Percentiles rank a stretch among this genome's conserved stretches.
Evolutionary conservation across 1,284 basidiomycete species (phyloP).

Genomic region (Phaffia rhodozyma): DNA sequence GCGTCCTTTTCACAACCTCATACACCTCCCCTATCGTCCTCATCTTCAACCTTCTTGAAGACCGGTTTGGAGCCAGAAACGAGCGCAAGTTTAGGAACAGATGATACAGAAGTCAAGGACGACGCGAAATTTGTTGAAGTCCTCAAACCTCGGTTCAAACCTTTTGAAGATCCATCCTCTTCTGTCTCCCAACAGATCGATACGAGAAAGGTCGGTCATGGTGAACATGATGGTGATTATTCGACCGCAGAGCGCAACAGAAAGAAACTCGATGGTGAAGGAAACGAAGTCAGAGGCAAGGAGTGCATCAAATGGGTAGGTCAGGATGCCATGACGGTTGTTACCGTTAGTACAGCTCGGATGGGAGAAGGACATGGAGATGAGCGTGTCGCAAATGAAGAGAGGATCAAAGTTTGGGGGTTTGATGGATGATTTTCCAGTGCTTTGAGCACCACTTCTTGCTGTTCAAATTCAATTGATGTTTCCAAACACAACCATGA

Average conservation of each 20-base stretch:
- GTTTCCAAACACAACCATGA: too few species aligned
- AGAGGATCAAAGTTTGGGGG: constrained; percentile 10
- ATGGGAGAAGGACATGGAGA: neutral
- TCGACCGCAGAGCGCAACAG: neutral
- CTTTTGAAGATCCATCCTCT: neutral
- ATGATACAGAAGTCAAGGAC: too few species aligned
- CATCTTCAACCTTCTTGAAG: neutral
- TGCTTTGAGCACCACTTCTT: too few species aligned
- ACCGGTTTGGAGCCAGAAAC: neutral
- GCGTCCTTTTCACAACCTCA: neutral
- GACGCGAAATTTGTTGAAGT: neutral
- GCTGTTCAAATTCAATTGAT: too few species aligned
- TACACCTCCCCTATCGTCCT: neutral
- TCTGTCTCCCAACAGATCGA: neutral
- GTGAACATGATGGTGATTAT: neutral
- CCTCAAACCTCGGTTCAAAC: neutral
- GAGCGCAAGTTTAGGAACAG: too few species aligned
- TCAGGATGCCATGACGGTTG: constrained; percentile 11
- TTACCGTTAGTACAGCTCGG: constrained; percentile 1
- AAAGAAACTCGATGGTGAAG: neutral
- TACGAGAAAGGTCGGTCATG: neutral
- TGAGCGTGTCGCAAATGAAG: neutral
- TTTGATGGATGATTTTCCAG: neutral
- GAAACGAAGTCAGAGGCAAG: neutral
- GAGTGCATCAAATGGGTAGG: constrained; percentile 2